These are phyloP conservation scores for slime mould (Dictyostelium discoideum) DNA, from an alignment of 78 protist genomes.

Conservation along the genomic window dicty_2.7 NC_007091.3:360501-361000, in stretches of 20 bases:
- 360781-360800: background rate
- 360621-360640: constrained; percentile 20
- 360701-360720: constrained; percentile 15
- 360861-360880: constrained; percentile 39
- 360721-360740: background rate
- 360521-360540: too few species aligned
- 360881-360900: constrained; percentile 51
- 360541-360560: background rate
- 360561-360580: constrained; percentile 61
- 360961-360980: background rate
- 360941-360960: background rate
- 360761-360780: background rate
- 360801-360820: background rate
- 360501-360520: too few species aligned
- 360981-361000: background rate
- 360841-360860: constrained; percentile 48
- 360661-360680: constrained; percentile 33
- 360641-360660: constrained; percentile 51
- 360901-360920: constrained; percentile 25
- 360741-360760: background rate
- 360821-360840: too few species aligned
- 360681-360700: constrained; percentile 18
- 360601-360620: constrained; percentile 40
- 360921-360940: background rate
- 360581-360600: constrained; percentile 67